phyloP scores from a whole-genome alignment of 2,329 filamentous ascomycete genomes.

The Nothophoma quercina region DNA sequence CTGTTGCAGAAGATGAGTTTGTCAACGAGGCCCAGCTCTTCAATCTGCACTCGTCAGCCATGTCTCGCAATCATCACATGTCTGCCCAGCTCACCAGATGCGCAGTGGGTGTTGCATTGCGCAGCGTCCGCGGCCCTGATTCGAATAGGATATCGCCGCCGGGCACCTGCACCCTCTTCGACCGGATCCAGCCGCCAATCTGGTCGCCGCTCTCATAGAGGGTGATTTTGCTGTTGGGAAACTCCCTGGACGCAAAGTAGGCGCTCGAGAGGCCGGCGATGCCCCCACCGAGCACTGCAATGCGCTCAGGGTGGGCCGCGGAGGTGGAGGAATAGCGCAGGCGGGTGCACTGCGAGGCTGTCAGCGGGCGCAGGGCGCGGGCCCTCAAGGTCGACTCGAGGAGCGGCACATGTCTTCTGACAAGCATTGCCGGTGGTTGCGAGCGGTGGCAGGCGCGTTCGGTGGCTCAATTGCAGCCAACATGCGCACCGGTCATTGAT shows the following conservation, averaged over 20 bases:
- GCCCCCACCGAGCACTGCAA: conserved; percentile 62
- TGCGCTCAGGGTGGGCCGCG: conserved; percentile 43
- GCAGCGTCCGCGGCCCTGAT: conserved; percentile 79
- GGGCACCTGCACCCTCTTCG: conserved; percentile 67
- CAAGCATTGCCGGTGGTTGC: conserved; percentile 47
- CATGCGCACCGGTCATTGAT: conserved; percentile 22
- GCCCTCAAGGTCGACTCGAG: conserved; percentile 44
- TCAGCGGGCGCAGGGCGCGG: conserved; percentile 28
- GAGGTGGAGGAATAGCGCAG: conserved; percentile 30
- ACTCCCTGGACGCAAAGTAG: conserved; percentile 75
- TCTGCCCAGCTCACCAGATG: conserved; percentile 66
- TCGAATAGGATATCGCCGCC: conserved; percentile 78
- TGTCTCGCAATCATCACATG: background rate
- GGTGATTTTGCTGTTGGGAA: conserved; percentile 75
- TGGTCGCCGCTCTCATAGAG: conserved; percentile 76
- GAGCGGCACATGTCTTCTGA: conserved; percentile 45
- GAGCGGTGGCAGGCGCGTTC: conserved; percentile 15
- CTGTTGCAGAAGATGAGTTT: conserved; percentile 64
- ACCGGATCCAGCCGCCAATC: conserved; percentile 85
- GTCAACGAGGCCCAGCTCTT: conserved; percentile 63
- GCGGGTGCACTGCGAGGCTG: conserved; percentile 24
- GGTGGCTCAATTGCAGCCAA: conserved; percentile 15
- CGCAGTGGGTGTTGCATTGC: conserved; percentile 72
- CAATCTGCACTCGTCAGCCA: conserved; percentile 56
- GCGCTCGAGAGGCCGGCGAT: conserved; percentile 61